phyloP scores from a whole-genome alignment of 345 rosid species.

The Nasturtium officinale region DNA sequence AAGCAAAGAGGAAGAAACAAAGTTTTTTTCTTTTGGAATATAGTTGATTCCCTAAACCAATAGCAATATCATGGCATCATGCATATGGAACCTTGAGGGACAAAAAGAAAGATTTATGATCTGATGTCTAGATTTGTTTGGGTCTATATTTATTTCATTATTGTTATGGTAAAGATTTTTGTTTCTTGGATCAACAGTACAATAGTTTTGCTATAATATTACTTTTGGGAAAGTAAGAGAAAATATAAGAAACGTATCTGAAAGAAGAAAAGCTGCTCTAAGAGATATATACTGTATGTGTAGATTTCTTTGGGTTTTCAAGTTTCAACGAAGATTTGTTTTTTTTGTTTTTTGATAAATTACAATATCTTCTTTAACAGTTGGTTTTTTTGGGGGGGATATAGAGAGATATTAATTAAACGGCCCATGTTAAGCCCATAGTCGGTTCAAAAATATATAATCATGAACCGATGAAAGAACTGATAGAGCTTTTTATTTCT shows the following conservation, averaged over 20 bases:
- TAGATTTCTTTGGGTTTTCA: no score
- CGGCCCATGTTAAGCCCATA: conserved; percentile 28
- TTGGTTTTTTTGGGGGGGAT: neutral
- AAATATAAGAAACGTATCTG: no score
- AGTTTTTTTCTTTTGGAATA: conserved; percentile 18
- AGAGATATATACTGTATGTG: no score
- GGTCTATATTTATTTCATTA: conserved; percentile 20
- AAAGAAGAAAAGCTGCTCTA: no score
- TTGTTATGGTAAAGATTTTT: conserved; percentile 12
- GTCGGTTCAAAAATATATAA: conserved; percentile 5
- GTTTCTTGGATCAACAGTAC: conserved; percentile 1
- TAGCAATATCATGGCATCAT: conserved; percentile 37
- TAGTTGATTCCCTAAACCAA: conserved; percentile 39
- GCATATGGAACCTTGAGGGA: conserved; percentile 40
- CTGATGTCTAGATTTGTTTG: conserved; percentile 40
- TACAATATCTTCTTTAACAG: neutral
- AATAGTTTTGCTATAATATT: neutral
- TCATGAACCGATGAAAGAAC: neutral
- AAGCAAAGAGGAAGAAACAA: conserved; percentile 3
- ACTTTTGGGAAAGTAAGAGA: neutral
- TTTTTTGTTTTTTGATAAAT: neutral
- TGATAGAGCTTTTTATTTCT: neutral
- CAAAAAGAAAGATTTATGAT: conserved; percentile 34
- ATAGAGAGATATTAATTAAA: neutral
- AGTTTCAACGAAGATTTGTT: neutral